Evolutionary conservation across 2,329 filamentous ascomycete species (phyloP).

Genomic region (Ploettnerulaceae sp.): DNA sequence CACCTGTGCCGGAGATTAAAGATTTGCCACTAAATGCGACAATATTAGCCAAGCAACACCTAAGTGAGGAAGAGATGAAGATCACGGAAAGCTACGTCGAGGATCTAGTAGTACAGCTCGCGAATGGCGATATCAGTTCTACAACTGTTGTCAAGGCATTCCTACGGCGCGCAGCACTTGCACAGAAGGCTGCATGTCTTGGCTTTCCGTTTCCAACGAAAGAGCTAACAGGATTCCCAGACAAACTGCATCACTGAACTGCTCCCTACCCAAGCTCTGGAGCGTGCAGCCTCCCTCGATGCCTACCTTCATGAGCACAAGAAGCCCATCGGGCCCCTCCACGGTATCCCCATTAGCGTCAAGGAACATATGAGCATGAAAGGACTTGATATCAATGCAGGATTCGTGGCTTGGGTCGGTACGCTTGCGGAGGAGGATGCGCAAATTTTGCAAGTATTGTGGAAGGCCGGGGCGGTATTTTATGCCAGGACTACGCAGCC

Average conservation of each 20-base stretch:
- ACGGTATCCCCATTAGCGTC: constrained; percentile 46
- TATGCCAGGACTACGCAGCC: constrained; percentile 50
- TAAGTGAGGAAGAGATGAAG: constrained; percentile 43
- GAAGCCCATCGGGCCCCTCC: constrained; percentile 36
- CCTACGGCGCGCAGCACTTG: constrained; percentile 48
- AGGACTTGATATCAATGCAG: constrained; percentile 44
- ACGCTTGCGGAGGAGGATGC: constrained; percentile 42
- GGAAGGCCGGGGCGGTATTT: constrained; percentile 46
- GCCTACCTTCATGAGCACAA: constrained; percentile 29
- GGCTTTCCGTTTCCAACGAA: not conserved
- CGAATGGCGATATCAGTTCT: constrained; percentile 40
- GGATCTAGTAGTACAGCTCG: constrained; percentile 43
- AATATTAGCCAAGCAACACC: constrained; percentile 40
- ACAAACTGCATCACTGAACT: constrained; percentile 44
- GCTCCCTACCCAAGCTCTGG: constrained; percentile 34
- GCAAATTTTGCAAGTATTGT: constrained; percentile 43
- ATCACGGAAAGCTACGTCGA: constrained; percentile 45
- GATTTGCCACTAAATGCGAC: constrained; percentile 43
- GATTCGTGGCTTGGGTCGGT: constrained; percentile 46
- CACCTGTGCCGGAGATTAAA: constrained; percentile 36
- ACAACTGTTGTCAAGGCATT: constrained; percentile 48
- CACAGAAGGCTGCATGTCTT: constrained; percentile 41
- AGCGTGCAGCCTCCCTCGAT: constrained; percentile 34
- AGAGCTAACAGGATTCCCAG: constrained; percentile 26
- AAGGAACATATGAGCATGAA: constrained; percentile 50